Base-by-base conservation (phyloP, 306 rosid species). In the Psophocarpus tetragonolobus region DNA sequence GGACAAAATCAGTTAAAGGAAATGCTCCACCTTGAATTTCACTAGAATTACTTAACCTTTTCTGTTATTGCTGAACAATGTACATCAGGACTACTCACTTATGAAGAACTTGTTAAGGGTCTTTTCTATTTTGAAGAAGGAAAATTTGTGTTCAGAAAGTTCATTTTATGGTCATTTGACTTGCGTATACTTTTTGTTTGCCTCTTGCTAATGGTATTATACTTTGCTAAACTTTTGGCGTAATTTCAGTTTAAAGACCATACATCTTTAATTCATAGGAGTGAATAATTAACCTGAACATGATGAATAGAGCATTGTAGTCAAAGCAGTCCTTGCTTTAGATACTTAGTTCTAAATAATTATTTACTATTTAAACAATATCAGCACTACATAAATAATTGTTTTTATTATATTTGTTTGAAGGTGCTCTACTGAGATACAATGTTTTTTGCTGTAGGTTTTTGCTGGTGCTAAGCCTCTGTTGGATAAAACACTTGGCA, bases 401-500 rank as follows among this genome's bases (percentile, higher is more conserved):
- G 39, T 51, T 75, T 75, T 56, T 13, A 53, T 33, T 71, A 6
- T 39, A 26, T 83, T 70, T 84, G n/a, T 69, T 45, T 26, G 14
- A 13, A 47, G 56, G 30, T 74, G 57, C 65, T 73, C 51, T 72
- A 81, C 75, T 73, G 64, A 82, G 29, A 66, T 56, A 61, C 58
- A 60, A 30, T 41, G 69, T 50, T 48, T 75, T 44, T 73, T 44
- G 42, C 48, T 51, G 53, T 86, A 96, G 99, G 99, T 91, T 84
- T 92, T 96, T 87, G 85, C 98, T 70, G 97, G 99, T 81, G 91
- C 91, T 56, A 92, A 90, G 75, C 97, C 97, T 81, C 96, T 96
- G 50, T 83, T 96, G 89, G 98, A 96, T 78, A 96, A 88, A 89
- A 96, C 97, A 50, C 97, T 96, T 5, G 99, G 98, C 81, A 96